Evolutionary conservation across 2,329 filamentous ascomycete species (phyloP), one percentile per base, ranked within the genome.

Genomic region (Aspergillus novoparasiticus): DNA sequence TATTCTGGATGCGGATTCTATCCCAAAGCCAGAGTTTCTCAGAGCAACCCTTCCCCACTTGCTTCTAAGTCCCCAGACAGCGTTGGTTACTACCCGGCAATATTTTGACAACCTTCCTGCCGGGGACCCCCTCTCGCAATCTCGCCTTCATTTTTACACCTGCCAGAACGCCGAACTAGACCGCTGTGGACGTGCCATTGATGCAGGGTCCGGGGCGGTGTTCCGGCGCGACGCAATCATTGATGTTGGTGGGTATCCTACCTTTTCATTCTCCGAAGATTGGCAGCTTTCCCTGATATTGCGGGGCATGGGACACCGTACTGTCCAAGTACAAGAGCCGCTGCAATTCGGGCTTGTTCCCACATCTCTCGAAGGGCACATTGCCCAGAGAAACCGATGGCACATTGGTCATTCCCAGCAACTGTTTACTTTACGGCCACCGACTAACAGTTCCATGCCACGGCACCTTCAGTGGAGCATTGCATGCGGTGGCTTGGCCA

Each of bases 31-130:
- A 0, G 67, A 76, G 2, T 78, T 77, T 56, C 71, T 80, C 6
- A 73, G 77, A 9, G 73, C 73, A 3, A 73, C 77, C 1, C 57
- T 79, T 19, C 76, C 78, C 11, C 77, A 79, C 68, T 58, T 78
- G 4, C 63, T 79, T 3, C 57, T 57, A 14, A 69, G 72, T 34
- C 67, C 70, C 0, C 60, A 72, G 1, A 63, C 73, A 0, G 76
- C 72, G 8, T 65, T 80, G 39, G 68, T 78, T 19, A 74, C 73
- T 9, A 73, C 74, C 3, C 69, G 75, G 1, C 78, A 78, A 63
- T 71, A 72, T 57, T 78, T 73, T 60, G 74, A 74, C 43, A 78
- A 78, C 46, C 59, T 78, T 4, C 76, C 76, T 0, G 45, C 34
- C 0, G 70, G 69, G 0, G 76, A 78, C 57, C 72, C 73, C 1